Conservation (phyloP, 306 rosid species). For the Pueraria montana region DNA sequence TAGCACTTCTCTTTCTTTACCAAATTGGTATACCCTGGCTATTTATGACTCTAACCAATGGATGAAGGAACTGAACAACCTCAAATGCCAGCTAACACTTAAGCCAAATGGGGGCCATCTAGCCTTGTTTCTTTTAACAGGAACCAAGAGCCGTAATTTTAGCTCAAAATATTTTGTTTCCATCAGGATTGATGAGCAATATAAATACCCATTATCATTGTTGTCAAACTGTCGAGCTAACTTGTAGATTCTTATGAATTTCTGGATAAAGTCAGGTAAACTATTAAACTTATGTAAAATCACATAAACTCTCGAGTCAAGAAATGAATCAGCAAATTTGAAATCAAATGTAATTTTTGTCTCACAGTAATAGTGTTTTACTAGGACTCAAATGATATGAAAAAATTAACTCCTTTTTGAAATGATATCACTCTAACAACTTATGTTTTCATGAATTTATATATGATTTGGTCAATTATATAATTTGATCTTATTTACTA, state of each 20-base stretch:
- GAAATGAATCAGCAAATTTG: not conserved
- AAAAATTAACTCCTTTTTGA: not conserved
- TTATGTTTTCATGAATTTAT: not conserved
- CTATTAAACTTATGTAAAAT: not conserved
- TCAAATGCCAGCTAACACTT: not conserved
- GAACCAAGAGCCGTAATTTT: conserved; percentile 11
- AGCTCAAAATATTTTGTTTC: conserved; percentile 1
- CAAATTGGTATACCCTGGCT: conserved; percentile 14
- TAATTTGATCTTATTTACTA: too few species aligned
- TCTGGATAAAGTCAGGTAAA: not conserved
- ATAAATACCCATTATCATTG: not conserved
- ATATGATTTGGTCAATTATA: not conserved
- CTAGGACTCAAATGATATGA: not conserved
- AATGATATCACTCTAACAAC: too few species aligned
- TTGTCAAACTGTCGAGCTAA: not conserved
- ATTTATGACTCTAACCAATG: not conserved
- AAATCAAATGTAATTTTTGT: not conserved
- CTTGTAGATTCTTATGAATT: not conserved
- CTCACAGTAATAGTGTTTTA: too few species aligned
- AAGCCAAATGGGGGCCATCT: not conserved
- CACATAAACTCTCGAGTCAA: not conserved
- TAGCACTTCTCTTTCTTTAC: not conserved
- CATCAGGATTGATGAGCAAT: not conserved
- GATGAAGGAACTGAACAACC: conserved; percentile 5
- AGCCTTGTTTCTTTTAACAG: not conserved